A percentile compares a stretch with the other conserved stretches of the same genome.
Evolutionary conservation across 2,329 filamentous ascomycete genomes (phyloP).

Genomic region (Talaromyces verruculosus): DNA sequence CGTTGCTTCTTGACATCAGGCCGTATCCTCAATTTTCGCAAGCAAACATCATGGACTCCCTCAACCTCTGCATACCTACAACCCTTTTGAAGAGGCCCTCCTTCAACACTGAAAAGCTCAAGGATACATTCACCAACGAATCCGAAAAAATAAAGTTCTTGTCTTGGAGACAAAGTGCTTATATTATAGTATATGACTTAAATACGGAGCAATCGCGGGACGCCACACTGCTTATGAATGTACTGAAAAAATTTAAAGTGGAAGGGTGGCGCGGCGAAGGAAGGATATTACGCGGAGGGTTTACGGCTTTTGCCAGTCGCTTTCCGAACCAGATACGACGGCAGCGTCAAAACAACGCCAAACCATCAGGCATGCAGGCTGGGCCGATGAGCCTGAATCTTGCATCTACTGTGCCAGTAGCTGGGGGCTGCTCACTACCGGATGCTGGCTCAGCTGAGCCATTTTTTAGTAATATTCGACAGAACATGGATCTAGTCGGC

Average conservation of each 20-base stretch:
- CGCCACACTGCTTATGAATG: slow-evolving; percentile 75
- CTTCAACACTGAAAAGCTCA: slow-evolving; percentile 83
- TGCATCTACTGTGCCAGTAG: slow-evolving; percentile 69
- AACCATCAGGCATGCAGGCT: slow-evolving; percentile 45
- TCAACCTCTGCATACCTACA: slow-evolving; percentile 94
- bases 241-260: slow-evolving; percentile 85
- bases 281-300: slow-evolving; percentile 79
- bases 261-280: slow-evolving; percentile 76
- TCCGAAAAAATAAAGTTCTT: slow-evolving; percentile 71
- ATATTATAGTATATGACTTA: slow-evolving; percentile 85
- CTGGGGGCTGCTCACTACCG: slow-evolving; percentile 84
- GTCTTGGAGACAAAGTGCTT: slow-evolving; percentile 69
- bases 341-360: slow-evolving; percentile 26
- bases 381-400: slow-evolving; percentile 54
- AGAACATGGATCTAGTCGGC: slow-evolving; percentile 92
- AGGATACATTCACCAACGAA: slow-evolving; percentile 77
- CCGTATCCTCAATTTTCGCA: slow-evolving; percentile 79
- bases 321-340: slow-evolving; percentile 55
- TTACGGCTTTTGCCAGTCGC: slow-evolving; percentile 67
- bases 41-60: slow-evolving; percentile 72
- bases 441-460: slow-evolving; percentile 69
- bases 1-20: slow-evolving; percentile 79
- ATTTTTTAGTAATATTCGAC: slow-evolving; percentile 93
- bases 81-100: slow-evolving; percentile 87
- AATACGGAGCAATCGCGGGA: slow-evolving; percentile 76